Percentiles rank a stretch among this genome's conserved stretches.
These are phyloP conservation scores for Phragmites australis DNA, from an alignment of 176 grass and related monocot species.

Conservation along the genomic window DNA sequence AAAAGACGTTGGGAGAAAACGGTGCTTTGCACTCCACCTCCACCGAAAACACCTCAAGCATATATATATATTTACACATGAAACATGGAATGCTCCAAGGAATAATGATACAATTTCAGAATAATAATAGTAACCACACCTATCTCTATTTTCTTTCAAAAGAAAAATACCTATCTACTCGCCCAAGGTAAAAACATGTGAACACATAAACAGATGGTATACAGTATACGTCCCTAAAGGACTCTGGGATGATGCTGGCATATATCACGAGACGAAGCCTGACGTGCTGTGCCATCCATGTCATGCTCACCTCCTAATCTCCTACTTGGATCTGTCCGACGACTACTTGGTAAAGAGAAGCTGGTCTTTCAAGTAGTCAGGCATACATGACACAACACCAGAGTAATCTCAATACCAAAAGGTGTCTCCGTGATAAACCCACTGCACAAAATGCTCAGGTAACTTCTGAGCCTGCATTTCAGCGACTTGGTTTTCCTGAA, in stretches of 20 bases:
- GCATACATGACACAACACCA: conserved; percentile 16
- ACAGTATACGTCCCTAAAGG: conserved; percentile 18
- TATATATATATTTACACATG: conserved; percentile 54
- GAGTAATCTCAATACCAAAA: conserved; percentile 55
- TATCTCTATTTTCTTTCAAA: conserved; percentile 37
- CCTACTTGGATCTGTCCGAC: not conserved
- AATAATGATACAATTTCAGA: conserved; percentile 25
- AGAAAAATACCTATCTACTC: conserved; percentile 22
- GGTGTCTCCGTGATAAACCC: conserved; percentile 46
- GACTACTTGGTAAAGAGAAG: conserved; percentile 33
- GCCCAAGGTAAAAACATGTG: conserved; percentile 13
- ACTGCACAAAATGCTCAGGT: conserved; percentile 54
- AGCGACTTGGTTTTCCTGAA: conserved; percentile 48
- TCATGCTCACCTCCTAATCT: conserved; percentile 13
- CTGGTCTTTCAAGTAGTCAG: conserved; percentile 28
- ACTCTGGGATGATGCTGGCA: conserved; percentile 11
- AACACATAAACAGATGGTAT: conserved; percentile 44
- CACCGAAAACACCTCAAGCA: not conserved
- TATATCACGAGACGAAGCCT: conserved; percentile 13
- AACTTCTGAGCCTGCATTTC: conserved; percentile 44
- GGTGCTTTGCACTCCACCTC: not conserved
- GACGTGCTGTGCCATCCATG: conserved; percentile 21
- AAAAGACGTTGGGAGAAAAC: not conserved
- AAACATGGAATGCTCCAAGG: conserved; percentile 16
- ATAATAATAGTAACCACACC: conserved; percentile 6